Conservation (phyloP, 805 yeast species). For the Metschnikowia arizonensis region DNA sequence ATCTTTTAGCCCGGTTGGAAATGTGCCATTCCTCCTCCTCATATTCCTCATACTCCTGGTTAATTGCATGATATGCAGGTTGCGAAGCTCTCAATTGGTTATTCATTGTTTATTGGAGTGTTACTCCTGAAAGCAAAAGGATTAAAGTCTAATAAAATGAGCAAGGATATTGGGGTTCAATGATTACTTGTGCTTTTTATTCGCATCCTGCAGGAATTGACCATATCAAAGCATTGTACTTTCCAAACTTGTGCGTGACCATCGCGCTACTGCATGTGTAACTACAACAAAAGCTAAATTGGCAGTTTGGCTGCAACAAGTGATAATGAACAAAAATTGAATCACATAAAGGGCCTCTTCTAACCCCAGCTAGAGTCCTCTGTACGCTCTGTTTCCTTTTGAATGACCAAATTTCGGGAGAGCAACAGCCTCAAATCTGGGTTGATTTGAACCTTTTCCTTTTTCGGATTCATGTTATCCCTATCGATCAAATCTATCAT, state of each 20-base stretch:
- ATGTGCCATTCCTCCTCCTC: conserved; percentile 10
- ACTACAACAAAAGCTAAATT: not conserved
- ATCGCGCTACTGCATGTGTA: conserved; percentile 2
- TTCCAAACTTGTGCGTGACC: not conserved
- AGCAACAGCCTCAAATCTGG: conserved; percentile 58
- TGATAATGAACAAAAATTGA: too few relatives aligned
- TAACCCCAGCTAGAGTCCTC: conserved; percentile 46
- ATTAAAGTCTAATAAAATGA: not conserved
- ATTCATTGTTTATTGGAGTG: not conserved
- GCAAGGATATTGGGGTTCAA: not conserved
- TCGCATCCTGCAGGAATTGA: conserved; percentile 1
- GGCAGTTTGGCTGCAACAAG: not conserved
- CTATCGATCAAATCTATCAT: conserved; percentile 77
- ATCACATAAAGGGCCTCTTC: too few relatives aligned
- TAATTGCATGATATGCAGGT: conserved; percentile 4
- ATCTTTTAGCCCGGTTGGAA: conserved; percentile 6
- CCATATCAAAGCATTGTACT: conserved; percentile 1
- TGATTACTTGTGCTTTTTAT: not conserved
- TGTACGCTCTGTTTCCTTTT: conserved; percentile 51
- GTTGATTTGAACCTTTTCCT: conserved; percentile 31
- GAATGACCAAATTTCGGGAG: conserved; percentile 57
- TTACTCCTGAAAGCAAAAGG: not conserved
- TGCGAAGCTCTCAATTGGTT: not conserved
- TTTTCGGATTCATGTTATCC: conserved; percentile 27
- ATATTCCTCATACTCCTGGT: conserved; percentile 8